phyloP scores from a whole-genome alignment of 2,329 filamentous ascomycete genomes.

The Colletotrichum sp. region DNA sequence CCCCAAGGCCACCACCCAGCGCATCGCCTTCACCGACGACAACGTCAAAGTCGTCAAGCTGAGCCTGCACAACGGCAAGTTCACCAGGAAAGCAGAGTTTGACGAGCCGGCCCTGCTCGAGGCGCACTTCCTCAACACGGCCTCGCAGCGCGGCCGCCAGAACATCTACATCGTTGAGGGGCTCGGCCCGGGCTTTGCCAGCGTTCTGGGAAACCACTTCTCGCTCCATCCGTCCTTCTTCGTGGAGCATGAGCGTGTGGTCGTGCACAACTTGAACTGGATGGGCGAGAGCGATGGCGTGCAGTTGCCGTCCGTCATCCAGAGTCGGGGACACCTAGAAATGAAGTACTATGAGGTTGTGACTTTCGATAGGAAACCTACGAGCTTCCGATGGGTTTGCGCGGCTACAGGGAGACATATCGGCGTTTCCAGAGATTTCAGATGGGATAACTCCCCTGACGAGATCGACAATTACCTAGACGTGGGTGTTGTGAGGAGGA shows the following conservation, averaged over 20 bases:
- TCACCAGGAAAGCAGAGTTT: conserved; percentile 11
- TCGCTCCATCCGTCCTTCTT: conserved; percentile 27
- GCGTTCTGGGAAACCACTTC: conserved; percentile 24
- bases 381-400: conserved; percentile 26
- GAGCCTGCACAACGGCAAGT: conserved; percentile 10
- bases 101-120: neutral
- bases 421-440: conserved; percentile 21
- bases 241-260: conserved; percentile 28
- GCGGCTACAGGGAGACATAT: conserved; percentile 27
- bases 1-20: conserved; percentile 23
- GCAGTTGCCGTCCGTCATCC: conserved; percentile 24
- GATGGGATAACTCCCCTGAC: conserved; percentile 6
- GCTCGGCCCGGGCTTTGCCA: conserved; percentile 23
- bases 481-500: conserved; percentile 25
- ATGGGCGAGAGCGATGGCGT: conserved; percentile 26
- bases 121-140: neutral
- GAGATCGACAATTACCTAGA: conserved; percentile 22
- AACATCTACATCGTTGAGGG: conserved; percentile 27
- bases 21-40: conserved; percentile 20
- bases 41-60: conserved; percentile 22
- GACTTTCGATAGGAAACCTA: conserved; percentile 21
- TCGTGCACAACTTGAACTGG: conserved; percentile 24
- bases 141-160: neutral
- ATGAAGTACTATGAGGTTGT: conserved; percentile 28
- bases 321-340: conserved; percentile 14